Conservation (phyloP, 2,329 filamentous ascomycete genomes). For the Xylariaceae sp. region DNA sequence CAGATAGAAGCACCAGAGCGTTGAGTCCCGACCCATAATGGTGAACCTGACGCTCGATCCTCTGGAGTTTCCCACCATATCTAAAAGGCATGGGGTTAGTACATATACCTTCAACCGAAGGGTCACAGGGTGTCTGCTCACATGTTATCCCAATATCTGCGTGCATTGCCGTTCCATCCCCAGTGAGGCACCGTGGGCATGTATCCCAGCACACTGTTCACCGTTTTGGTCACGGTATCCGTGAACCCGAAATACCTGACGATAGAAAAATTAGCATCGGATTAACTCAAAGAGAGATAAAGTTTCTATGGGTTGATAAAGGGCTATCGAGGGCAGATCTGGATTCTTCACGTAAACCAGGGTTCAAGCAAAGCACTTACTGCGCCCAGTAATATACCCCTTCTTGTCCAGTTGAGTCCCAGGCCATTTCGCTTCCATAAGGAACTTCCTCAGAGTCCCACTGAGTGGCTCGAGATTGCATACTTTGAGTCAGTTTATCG, state of each 20-base stretch:
- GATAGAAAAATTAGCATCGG: background rate
- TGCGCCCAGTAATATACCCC: conserved; percentile 63
- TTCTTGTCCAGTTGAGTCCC: conserved; percentile 65
- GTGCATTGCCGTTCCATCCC: conserved; percentile 65
- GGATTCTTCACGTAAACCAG: background rate
- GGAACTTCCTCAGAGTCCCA: conserved; percentile 58
- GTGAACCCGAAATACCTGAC: conserved; percentile 52
- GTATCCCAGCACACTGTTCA: conserved; percentile 58
- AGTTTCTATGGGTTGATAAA: background rate
- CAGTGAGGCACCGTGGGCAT: conserved; percentile 62
- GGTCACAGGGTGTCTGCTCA: conserved; percentile 34
- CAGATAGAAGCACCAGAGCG: conserved; percentile 54
- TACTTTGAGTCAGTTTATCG: conserved; percentile 44
- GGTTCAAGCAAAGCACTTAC: conserved; percentile 32
- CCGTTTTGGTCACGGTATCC: conserved; percentile 49
- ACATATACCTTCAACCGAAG: background rate
- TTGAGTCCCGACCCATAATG: conserved; percentile 65
- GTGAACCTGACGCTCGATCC: conserved; percentile 56
- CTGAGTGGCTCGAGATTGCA: conserved; percentile 50
- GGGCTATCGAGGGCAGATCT: background rate
- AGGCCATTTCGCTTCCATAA: conserved; percentile 63
- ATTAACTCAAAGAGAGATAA: background rate
- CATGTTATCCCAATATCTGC: conserved; percentile 63
- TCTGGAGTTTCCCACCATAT: conserved; percentile 46
- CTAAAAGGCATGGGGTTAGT: conserved; percentile 20